Evolutionary conservation across 306 rosid genomes (phyloP), one percentile per base, ranked within the genome.

Genomic region (Albizia julibrissin): DNA sequence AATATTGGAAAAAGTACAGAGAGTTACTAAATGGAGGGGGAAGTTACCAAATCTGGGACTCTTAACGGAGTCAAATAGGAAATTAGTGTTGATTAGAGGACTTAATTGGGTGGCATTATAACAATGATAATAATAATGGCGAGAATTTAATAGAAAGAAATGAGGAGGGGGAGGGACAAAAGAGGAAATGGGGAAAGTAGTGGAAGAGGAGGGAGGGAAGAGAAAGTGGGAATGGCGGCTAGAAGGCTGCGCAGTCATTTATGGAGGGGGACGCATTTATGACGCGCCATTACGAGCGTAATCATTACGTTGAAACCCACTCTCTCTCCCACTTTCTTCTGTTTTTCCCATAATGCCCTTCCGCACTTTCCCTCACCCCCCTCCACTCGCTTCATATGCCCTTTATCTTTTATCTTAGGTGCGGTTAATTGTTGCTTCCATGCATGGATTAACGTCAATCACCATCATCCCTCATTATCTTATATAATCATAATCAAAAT

Each of bases 191-290:
- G 66, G n/a, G 33, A 80, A 43, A 71, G 77, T 29, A 1, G n/a
- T 64, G 44, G 64, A 22, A 42, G 67, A 3, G 64, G 67, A 29
- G 44, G 0, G 18, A 33, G 5, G 58, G 3, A 1, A 64, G 15
- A 47, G 75, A 56, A 79, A 74, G 85, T 29, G 84, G 82, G 88
- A 90, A 89, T 86, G 97, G 97, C 98, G 98, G 97, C 98, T 86
- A 3, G 2, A 10, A 84, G 97, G 97, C 98, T 90, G 98, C 98
- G 89, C 92, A 39, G 87, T 84, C 69, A 22, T 75, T 82, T 82
- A 80, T 78, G 50, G 65, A 79, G 10, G 34, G 84, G 79, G 64
- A 58, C 33, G 72, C 86, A 65, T 85, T 83, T 88, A 76, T 74
- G 85, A 52, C 86, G 81, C 81, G 24, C 71, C 71, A 69, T 69